A percentile compares a stretch with the other conserved stretches of the same genome.
Conservation (phyloP, 495 filamentous ascomycete species). For the Thermothielavioides terrestris region DNA sequence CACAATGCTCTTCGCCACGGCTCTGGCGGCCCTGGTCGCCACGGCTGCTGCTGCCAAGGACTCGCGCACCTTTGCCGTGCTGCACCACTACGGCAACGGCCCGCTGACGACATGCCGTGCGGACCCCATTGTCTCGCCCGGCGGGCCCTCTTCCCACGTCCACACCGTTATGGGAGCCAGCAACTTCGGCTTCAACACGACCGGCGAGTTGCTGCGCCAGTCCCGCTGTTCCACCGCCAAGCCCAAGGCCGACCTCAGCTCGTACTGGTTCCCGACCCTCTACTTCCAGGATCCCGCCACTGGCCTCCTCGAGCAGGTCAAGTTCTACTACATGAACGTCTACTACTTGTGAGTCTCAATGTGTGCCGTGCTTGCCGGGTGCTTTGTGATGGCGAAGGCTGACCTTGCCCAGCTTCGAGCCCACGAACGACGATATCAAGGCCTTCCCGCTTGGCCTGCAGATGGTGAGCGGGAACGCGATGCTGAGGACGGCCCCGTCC, state of each 20-base stretch:
- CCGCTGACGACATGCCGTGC: slow-evolving; percentile 49
- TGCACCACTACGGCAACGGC: slow-evolving; percentile 36
- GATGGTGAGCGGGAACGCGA: slow-evolving; percentile 60
- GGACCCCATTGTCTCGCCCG: slow-evolving; percentile 59
- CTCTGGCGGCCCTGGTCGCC: slow-evolving; percentile 19
- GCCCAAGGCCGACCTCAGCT: slow-evolving; percentile 58
- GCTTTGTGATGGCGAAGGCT: background rate
- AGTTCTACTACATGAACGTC: slow-evolving; percentile 50
- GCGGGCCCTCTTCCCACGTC: slow-evolving; percentile 49
- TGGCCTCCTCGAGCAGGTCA: slow-evolving; percentile 57
- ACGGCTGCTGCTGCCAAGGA: slow-evolving; percentile 24
- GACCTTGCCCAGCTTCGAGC: slow-evolving; percentile 28
- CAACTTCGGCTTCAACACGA: slow-evolving; percentile 57
- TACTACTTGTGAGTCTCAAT: slow-evolving; percentile 57
- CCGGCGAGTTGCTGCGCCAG: slow-evolving; percentile 45
- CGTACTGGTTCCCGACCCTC: slow-evolving; percentile 69
- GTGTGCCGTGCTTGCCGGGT: background rate
- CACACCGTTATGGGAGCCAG: slow-evolving; percentile 64
- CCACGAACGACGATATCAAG: slow-evolving; percentile 49
- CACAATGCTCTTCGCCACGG: slow-evolving; percentile 14
- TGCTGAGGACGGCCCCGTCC: slow-evolving; percentile 33
- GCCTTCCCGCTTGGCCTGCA: slow-evolving; percentile 63
- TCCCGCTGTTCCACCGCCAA: slow-evolving; percentile 61
- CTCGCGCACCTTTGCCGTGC: slow-evolving; percentile 37
- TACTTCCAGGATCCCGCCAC: slow-evolving; percentile 55